Base-by-base conservation (phyloP, 2,329 filamentous ascomycete species). In the Penicillium rolfsii region DNA sequence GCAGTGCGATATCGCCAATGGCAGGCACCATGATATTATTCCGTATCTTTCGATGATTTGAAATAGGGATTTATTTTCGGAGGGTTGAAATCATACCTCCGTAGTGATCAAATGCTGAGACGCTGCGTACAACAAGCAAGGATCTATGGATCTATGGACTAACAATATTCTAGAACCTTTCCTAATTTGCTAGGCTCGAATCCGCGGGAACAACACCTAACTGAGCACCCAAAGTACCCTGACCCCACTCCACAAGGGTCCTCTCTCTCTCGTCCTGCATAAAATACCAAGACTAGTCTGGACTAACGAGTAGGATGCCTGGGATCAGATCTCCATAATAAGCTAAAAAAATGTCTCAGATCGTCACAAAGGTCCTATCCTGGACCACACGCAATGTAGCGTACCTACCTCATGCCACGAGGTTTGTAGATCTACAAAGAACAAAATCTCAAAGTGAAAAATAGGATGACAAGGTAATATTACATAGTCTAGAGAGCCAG, bases 1-100 rank as follows among this genome's bases (percentile, higher is more conserved):
- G 67, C 69, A 55, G 61, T 64, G 63, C 61, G 19, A 56, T 50
- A 49, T 67, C 57, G 48, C 22, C 45, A 48, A 30, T n/a, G 45
- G 45, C 45, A 48, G 26, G 45, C 45, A 48, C 26, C 45, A 24
- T n/a, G 26, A 48, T 48, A 48, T 22, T 8, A 2, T 5, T n/a
- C 16, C 14, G 8, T n/a, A 22, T 5, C 6, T 12, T 36, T 36
- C 14, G 3, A n/a, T 9, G 7, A 33, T 22, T 50, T 50, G 48
- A 30, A 50, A 35, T 50, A 22, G 4, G 16, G 1, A 26, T 35
- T 35, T 35, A 33, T 49, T 49, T 19, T 33, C 6, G 24, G n/a
- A n/a, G 19, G 22, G 9, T 3, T 50, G n/a, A 33, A 24, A 19
- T 12, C 3, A 43, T n/a, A 22, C 46, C 46, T 19, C 35, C 30